A percentile compares a stretch with the other conserved stretches of the same genome.
phyloP scores from a whole-genome alignment of 1,139 yeast genomes.

The Tardiomyces depauwii region DNA sequence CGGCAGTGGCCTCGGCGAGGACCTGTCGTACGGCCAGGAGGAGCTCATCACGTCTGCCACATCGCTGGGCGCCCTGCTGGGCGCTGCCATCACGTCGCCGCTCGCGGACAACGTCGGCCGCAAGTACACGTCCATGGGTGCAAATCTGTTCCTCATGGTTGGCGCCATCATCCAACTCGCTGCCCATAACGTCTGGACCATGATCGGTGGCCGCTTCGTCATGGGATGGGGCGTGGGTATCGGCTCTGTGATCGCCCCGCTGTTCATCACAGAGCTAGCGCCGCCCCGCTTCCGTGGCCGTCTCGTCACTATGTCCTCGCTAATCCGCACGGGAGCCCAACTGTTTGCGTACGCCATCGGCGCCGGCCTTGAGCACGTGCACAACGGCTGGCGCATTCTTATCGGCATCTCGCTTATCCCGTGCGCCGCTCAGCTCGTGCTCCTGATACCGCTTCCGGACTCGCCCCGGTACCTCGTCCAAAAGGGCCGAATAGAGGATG shows the following conservation, averaged over 20 bases:
- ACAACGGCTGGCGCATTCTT: constrained; percentile 86
- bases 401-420: constrained; percentile 89
- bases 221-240: constrained; percentile 96
- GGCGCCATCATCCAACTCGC: constrained; percentile 82
- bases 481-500: constrained; percentile 52
- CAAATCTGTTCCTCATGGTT: constrained; percentile 64
- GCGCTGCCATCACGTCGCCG: constrained; percentile 67
- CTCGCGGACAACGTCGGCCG: constrained; percentile 77
- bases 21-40: constrained; percentile 61
- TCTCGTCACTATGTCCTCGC: constrained; percentile 42
- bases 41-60: constrained; percentile 94
- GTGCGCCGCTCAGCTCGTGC: constrained; percentile 61
- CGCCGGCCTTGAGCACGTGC: constrained; percentile 66
- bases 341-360: constrained; percentile 85
- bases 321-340: constrained; percentile 84
- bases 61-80: constrained; percentile 79
- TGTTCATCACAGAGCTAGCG: constrained; percentile 84
- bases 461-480: constrained; percentile 84
- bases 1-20: constrained; percentile 50
- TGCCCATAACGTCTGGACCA: constrained; percentile 73
- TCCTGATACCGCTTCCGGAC: constrained; percentile 83
- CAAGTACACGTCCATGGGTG: constrained; percentile 65
- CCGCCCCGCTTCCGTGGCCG: constrained; percentile 90
- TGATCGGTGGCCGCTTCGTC: constrained; percentile 82
- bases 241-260: constrained; percentile 83